A percentile compares a stretch with the other conserved stretches of the same genome.
Conservation (phyloP, 441 rosid species). For the Gossypium aridum region DNA sequence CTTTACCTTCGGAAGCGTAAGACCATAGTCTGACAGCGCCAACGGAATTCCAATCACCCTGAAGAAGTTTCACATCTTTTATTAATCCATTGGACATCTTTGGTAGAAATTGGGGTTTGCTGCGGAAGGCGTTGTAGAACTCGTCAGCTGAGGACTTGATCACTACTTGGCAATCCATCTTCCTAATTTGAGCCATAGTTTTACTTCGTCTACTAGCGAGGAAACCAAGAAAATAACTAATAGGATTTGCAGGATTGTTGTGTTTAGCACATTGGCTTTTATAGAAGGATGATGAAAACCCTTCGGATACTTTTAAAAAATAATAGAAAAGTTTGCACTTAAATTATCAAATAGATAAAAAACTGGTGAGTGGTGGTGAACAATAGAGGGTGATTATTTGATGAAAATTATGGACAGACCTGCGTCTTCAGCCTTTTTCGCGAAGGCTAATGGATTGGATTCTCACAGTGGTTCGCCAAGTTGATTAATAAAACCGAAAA, state of each 20-base stretch:
- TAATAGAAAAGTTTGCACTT: neutral
- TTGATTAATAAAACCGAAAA: neutral
- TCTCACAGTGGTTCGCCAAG: neutral
- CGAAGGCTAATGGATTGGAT: neutral
- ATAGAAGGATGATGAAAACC: neutral
- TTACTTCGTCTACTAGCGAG: neutral
- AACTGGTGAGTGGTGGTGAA: neutral
- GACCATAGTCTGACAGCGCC: neutral
- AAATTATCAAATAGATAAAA: neutral
- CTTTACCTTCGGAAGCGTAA: neutral
- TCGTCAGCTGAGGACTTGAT: conserved; percentile 11
- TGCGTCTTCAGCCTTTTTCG: neutral
- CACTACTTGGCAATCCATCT: conserved; percentile 2
- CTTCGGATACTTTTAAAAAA: neutral
- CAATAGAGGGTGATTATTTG: neutral
- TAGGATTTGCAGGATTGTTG: neutral
- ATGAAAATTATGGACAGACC: neutral
- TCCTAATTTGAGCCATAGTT: conserved; percentile 8
- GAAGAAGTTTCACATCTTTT: neutral
- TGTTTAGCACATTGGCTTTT: neutral
- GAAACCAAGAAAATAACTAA: neutral
- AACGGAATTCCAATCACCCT: neutral
- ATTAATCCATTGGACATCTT: neutral
- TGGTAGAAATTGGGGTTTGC: neutral
- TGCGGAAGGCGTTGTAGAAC: neutral